Percentiles rank a stretch among this genome's conserved stretches.
These are phyloP conservation scores for Clohesyomyces aquaticus DNA, from an alignment of 495 filamentous ascomycete species.

Conservation along the genomic window DNA sequence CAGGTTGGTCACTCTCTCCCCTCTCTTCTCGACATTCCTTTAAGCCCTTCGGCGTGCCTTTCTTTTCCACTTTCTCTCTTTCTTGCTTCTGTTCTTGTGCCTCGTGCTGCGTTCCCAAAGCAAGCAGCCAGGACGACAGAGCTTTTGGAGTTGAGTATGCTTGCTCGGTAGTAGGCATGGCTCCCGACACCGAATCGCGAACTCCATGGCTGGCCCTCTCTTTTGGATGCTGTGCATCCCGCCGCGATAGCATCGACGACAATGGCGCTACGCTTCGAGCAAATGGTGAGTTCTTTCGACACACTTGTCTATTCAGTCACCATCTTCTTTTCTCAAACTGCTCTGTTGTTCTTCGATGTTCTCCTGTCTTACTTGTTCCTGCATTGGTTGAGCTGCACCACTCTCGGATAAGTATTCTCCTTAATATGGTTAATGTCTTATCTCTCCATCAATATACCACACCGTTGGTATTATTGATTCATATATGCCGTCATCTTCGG, in stretches of 20 bases:
- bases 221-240: conserved; percentile 43
- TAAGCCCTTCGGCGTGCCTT: conserved; percentile 2
- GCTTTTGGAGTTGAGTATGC: conserved; percentile 14
- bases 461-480: conserved; percentile 9
- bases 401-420: conserved; percentile 20
- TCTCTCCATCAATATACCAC: conserved; percentile 14
- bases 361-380: conserved; percentile 32
- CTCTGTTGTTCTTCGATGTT: conserved; percentile 3
- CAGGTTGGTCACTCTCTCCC: neutral
- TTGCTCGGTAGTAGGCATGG: conserved; percentile 17
- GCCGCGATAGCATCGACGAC: conserved; percentile 17
- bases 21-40: conserved; percentile 5
- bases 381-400: conserved; percentile 23
- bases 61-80: conserved; percentile 14
- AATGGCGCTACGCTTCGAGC: conserved; percentile 15
- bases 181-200: conserved; percentile 16
- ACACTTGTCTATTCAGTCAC: neutral
- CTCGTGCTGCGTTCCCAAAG: conserved; percentile 1
- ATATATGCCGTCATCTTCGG: conserved; percentile 14
- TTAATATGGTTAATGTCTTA: conserved; percentile 34
- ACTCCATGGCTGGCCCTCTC: conserved; percentile 41
- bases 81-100: conserved; percentile 10
- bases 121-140: no score
- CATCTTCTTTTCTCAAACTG: neutral
- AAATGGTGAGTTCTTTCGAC: conserved; percentile 23